phyloP scores from a whole-genome alignment of 345 rosid species.

The Eucalyptus grandis region DNA sequence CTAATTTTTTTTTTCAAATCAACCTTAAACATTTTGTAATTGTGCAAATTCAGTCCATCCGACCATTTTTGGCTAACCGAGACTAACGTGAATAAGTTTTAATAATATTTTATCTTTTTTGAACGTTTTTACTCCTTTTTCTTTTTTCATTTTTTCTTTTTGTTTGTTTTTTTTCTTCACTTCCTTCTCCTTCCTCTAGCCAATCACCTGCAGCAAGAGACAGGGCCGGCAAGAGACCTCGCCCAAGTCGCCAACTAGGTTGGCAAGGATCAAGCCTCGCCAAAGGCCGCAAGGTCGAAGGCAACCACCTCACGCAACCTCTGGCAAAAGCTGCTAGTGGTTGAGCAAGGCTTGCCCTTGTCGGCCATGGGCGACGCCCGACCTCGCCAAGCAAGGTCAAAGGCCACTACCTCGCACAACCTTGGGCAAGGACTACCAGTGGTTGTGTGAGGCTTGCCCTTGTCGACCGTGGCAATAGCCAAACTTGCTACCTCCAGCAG shows the following conservation, averaged over 20 bases:
- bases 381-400: accelerated
- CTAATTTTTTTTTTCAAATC: no score
- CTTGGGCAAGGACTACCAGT: accelerated
- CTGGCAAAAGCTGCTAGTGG: no score
- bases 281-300: no score
- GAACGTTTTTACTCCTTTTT: no score
- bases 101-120: no score
- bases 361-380: accelerated
- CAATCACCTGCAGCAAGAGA: accelerated
- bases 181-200: no score
- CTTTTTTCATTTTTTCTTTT: accelerated
- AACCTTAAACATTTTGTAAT: no score
- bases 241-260: accelerated
- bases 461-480: accelerated
- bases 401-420: no score
- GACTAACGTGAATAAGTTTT: accelerated
- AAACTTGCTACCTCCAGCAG: accelerated
- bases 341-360: no score
- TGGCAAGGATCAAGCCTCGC: accelerated
- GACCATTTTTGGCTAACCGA: accelerated
- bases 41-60: accelerated
- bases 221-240: no score
- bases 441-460: accelerated
- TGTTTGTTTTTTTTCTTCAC: no score
- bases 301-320: no score